Base-by-base conservation (phyloP, 2,329 filamentous ascomycete species). In the Myriosclerotinia scirpicola region DNA sequence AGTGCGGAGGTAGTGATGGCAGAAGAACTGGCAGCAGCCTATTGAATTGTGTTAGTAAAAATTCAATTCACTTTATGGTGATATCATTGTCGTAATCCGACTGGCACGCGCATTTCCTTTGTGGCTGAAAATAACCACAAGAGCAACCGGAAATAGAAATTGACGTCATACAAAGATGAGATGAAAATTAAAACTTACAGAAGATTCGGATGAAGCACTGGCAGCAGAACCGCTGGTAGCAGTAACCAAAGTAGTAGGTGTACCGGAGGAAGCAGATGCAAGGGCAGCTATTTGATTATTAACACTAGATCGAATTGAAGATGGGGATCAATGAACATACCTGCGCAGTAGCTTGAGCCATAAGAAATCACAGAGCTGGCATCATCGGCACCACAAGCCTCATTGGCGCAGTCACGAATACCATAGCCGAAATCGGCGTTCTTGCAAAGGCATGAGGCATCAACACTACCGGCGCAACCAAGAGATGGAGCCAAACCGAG, bases 331-430 rank as follows among this genome's bases (percentile, higher is more conserved):
- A 26, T 9, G 20, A n/a, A 68, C 72, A 61, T 69, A 75, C 71
- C 34, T 55, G 71, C 50, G 65, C 76, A 76, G 69, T 73, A 76
- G 52, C 20, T 58, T 15, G 42, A 48, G 52, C 73, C 76, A 68
- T 73, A 77, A 50, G 72, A 67, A 52, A 76, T 73, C 40, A 73
- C 78, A 22, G 54, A 46, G 44, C 44, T 15, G 71, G 69, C 61
- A 15, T 66, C 59, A 9, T 68, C 71, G 11, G 69, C n/a, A 61
- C 74, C 74, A 70, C 81, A 82, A 44, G 78, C 78, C 71, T 79
- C 75, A 66, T 73, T 78, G 66, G 79, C 76, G 75, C 81, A 83
- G 72, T 83, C 81, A 67, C 80, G 80, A 60, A 83, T 74, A 68
- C 81, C 81, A 66, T 79, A 81, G 67, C 75, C 76, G 69, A 81